Percentiles rank a stretch among this genome's conserved stretches.
phyloP scores from a whole-genome alignment of 352 stramenopile genomes.

The Phytophthora citricola region DNA sequence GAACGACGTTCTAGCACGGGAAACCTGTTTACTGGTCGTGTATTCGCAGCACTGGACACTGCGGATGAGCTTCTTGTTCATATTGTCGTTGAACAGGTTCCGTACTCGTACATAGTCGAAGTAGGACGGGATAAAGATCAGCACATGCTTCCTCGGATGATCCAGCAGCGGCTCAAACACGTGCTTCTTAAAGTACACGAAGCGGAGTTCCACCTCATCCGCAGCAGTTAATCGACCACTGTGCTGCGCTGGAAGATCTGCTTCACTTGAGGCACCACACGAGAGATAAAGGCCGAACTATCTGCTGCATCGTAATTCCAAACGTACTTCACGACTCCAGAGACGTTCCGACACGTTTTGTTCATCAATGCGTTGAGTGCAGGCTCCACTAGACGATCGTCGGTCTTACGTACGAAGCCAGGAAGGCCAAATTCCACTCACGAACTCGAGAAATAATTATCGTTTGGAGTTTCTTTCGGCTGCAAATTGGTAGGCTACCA shows the following conservation, averaged over 20 bases:
- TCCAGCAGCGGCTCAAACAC: constrained; percentile 79
- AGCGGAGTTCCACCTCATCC: constrained; percentile 70
- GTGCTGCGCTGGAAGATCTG: constrained; percentile 80
- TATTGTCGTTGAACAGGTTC: constrained; percentile 78
- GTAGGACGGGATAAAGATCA: constrained; percentile 87
- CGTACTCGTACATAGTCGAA: constrained; percentile 90
- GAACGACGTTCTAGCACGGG: constrained; percentile 72
- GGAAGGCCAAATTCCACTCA: constrained; percentile 77
- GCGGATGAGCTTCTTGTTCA: constrained; percentile 78
- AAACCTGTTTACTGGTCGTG: constrained; percentile 68
- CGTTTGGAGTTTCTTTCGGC: constrained; percentile 71
- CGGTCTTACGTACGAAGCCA: constrained; percentile 74
- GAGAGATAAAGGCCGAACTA: constrained; percentile 61
- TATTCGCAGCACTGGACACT: constrained; percentile 83
- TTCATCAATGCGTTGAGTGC: constrained; percentile 63
- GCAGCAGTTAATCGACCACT: constrained; percentile 32
- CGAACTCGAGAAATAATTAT: constrained; percentile 77
- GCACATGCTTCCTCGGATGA: constrained; percentile 69
- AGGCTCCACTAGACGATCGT: constrained; percentile 77
- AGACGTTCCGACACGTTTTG: constrained; percentile 66
- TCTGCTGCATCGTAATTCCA: constrained; percentile 54
- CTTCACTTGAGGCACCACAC: constrained; percentile 72
- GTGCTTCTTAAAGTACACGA: constrained; percentile 82
- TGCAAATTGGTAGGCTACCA: constrained; percentile 45
- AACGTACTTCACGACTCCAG: constrained; percentile 60